Evolutionary conservation across 306 rosid species (phyloP).

Genomic region (Abrus pulchellus): DNA sequence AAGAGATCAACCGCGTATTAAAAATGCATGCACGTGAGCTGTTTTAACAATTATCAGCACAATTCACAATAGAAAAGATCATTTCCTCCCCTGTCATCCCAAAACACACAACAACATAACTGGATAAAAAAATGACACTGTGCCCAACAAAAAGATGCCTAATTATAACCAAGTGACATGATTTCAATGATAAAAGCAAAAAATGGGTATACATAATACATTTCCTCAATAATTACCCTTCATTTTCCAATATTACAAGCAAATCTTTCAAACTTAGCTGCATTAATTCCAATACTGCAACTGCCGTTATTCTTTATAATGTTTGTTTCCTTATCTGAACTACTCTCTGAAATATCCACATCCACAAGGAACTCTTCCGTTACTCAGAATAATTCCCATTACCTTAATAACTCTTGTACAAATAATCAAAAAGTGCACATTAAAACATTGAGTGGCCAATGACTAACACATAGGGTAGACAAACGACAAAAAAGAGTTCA

Average conservation of each 20-base stretch:
- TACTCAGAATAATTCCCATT: background rate
- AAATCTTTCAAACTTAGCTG: background rate
- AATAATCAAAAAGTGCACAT: background rate
- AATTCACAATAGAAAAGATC: constrained; percentile 1
- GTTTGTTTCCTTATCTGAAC: constrained; percentile 12
- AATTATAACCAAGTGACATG: background rate
- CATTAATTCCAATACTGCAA: background rate
- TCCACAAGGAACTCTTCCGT: background rate
- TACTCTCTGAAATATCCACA: background rate
- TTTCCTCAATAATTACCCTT: constrained; percentile 2
- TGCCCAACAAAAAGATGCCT: constrained; percentile 17
- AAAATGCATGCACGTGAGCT: constrained; percentile 15
- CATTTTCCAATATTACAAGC: background rate
- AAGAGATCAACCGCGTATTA: constrained; percentile 19
- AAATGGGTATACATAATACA: background rate
- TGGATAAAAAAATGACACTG: background rate
- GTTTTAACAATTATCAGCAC: constrained; percentile 4
- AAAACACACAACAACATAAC: constrained; percentile 28
- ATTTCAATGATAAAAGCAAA: background rate
- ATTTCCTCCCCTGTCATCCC: constrained; percentile 25
- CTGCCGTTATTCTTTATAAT: background rate
- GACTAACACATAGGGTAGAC: background rate
- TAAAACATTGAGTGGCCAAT: background rate
- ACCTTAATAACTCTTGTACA: background rate
- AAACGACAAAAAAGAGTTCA: background rate